Conservation (phyloP, 148 eudicot genomes). For the Polygonum maritimum region DNA sequence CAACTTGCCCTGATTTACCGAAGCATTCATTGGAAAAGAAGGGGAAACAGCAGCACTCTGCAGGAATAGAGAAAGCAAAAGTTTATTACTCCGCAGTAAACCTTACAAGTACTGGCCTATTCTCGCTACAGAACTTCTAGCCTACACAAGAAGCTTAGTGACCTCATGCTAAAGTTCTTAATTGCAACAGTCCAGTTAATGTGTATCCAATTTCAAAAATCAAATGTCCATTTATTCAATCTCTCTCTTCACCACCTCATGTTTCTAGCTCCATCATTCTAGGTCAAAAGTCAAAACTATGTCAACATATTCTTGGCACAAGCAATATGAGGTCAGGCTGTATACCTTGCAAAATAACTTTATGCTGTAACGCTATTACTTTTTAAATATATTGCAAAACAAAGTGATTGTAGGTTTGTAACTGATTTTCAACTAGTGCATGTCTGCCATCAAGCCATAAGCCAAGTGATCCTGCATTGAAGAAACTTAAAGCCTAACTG, state of each 20-base stretch:
- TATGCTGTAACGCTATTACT: neutral
- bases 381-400: neutral
- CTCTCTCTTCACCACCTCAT: neutral
- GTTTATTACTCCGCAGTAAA: neutral
- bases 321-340: too few relatives aligned
- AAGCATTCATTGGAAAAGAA: slow-evolving; percentile 23
- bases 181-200: neutral
- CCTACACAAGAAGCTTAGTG: neutral
- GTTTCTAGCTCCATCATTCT: neutral
- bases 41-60: slow-evolving; percentile 26
- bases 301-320: too few relatives aligned
- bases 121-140: neutral
- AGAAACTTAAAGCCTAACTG: neutral
- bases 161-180: neutral
- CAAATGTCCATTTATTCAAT: neutral
- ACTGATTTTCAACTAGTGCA: neutral
- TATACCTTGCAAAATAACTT: neutral
- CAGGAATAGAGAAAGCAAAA: slow-evolving; percentile 8
- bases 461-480: neutral
- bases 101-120: neutral
- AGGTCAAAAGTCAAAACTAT: neutral
- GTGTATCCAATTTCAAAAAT: neutral
- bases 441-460: neutral
- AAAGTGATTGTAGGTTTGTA: neutral
- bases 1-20: slow-evolving; percentile 21